A percentile compares a stretch with the other conserved stretches of the same genome.
Conservation (phyloP, 2,329 filamentous ascomycete species). For the Fusarium tupiense region DNA sequence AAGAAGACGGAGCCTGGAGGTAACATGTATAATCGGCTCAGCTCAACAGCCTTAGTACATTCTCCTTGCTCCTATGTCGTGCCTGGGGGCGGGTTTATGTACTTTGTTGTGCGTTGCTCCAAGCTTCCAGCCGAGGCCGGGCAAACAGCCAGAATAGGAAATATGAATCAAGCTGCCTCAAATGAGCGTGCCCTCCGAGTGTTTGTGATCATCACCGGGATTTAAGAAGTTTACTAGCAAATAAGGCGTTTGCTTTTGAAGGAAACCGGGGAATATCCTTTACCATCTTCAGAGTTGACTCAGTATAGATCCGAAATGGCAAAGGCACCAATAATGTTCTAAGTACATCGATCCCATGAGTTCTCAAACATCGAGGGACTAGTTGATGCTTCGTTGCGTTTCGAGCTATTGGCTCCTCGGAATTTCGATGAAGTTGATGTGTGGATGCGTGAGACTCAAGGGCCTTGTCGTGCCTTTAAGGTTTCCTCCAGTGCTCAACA, state of each 20-base stretch:
- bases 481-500: constrained; percentile 2
- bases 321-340: not conserved
- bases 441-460: not conserved
- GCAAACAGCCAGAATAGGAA: constrained; percentile 18
- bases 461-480: not conserved
- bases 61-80: constrained; percentile 23
- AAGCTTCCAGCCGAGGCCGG: constrained; percentile 12
- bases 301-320: constrained; percentile 1
- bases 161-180: constrained; percentile 17
- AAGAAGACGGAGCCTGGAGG: not conserved
- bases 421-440: not conserved
- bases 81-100: constrained; percentile 24
- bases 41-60: not conserved
- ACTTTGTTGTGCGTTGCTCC: constrained; percentile 19
- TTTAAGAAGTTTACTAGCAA: constrained; percentile 4
- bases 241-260: not conserved
- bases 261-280: not conserved
- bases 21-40: not conserved
- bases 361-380: not conserved
- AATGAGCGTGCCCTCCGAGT: constrained; percentile 18
- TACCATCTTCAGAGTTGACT: not conserved
- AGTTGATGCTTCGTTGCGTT: not conserved
- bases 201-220: constrained; percentile 13
- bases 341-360: constrained; percentile 6
- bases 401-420: constrained; percentile 3